Conservation (phyloP, 2,329 filamentous ascomycete species). For the Ceratocystis papillata region DNA sequence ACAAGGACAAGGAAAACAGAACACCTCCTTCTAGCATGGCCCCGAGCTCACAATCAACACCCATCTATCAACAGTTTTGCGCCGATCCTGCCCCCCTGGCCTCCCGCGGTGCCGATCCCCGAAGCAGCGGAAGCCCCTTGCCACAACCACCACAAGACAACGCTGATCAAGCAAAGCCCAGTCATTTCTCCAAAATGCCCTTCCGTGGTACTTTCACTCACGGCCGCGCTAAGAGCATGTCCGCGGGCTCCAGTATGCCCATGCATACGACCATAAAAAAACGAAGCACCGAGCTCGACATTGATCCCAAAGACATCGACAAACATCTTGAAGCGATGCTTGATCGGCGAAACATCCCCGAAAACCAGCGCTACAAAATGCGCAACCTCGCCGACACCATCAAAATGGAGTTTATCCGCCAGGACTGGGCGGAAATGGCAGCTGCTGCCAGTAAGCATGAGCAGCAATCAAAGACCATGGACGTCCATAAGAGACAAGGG, state of each 20-base stretch:
- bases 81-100: conserved; percentile 9
- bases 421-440: conserved; percentile 65
- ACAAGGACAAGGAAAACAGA: conserved; percentile 25
- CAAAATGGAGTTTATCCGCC: conserved; percentile 90
- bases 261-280: conserved; percentile 12
- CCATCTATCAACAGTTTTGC: conserved; percentile 22
- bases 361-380: conserved; percentile 92
- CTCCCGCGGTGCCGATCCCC: conserved; percentile 13
- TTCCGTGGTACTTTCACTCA: conserved; percentile 31
- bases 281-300: conserved; percentile 39
- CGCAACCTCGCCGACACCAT: conserved; percentile 75
- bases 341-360: conserved; percentile 84
- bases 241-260: conserved; percentile 11
- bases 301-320: conserved; percentile 46
- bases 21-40: conserved; percentile 21
- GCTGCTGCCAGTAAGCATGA: conserved; percentile 31
- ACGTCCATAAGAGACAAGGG: background rate
- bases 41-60: conserved; percentile 11
- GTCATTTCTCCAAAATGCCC: conserved; percentile 11
- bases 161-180: conserved; percentile 16
- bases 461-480: conserved; percentile 26
- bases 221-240: conserved; percentile 31
- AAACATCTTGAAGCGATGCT: conserved; percentile 52
- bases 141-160: background rate
- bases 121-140: conserved; percentile 12